Evolutionary conservation across 1,284 basidiomycete species (phyloP).

Genomic region (Rhodotorula glutinis): DNA sequence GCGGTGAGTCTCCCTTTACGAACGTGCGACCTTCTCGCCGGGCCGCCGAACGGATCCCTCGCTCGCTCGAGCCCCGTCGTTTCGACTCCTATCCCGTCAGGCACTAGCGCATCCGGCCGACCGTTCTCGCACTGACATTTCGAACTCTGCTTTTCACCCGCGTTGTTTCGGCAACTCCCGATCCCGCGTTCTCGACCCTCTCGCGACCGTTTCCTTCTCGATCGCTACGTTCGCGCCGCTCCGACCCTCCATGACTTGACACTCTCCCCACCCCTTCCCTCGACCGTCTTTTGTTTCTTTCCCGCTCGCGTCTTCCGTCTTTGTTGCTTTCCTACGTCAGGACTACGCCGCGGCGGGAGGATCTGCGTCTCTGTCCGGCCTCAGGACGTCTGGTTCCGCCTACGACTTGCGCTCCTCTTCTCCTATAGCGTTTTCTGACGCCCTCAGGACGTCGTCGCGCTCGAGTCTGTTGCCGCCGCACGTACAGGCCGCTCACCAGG

Average conservation of each 20-base stretch:
- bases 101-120: too few species aligned
- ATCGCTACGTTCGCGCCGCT: neutral
- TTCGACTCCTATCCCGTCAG: too few species aligned
- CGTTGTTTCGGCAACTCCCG: too few species aligned
- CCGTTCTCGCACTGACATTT: too few species aligned
- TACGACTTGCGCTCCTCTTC: slow-evolving; percentile 33
- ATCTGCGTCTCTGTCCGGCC: neutral
- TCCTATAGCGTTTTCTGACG: slow-evolving; percentile 14
- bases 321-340: slow-evolving; percentile 4
- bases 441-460: slow-evolving; percentile 14
- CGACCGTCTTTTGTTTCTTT: neutral
- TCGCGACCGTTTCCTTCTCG: neutral
- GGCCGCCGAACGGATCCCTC: too few species aligned
- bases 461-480: slow-evolving; percentile 18
- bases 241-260: neutral
- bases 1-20: slow-evolving; percentile 11
- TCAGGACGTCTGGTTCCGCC: slow-evolving; percentile 19
- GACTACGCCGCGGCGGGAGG: slow-evolving; percentile 22
- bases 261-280: neutral
- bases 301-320: neutral
- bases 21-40: neutral
- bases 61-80: too few species aligned
- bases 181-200: too few species aligned
- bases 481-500: slow-evolving; percentile 3
- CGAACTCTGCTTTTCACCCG: too few species aligned